phyloP scores from a whole-genome alignment of 331 rosid species.

The Pyrus hybrid region DNA sequence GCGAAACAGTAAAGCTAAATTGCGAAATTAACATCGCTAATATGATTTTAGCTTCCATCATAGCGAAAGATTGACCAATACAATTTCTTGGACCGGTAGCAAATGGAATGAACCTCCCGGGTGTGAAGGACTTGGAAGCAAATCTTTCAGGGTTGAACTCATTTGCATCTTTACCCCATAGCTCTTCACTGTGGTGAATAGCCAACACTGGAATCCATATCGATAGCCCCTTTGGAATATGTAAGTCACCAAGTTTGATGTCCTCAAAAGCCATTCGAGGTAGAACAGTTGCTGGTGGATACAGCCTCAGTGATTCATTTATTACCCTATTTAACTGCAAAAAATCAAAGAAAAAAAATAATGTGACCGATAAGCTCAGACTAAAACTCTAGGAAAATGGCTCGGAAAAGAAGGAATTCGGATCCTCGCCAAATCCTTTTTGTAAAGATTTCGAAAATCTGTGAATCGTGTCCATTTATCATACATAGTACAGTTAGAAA shows the following conservation, averaged over 20 bases:
- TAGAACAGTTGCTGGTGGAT: conserved; percentile 88
- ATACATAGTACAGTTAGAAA: too few species aligned
- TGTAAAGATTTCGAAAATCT: rapidly evolving
- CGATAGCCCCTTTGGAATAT: conserved; percentile 84
- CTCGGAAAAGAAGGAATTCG: background rate
- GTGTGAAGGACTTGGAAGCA: conserved; percentile 56
- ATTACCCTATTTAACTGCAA: conserved; percentile 83
- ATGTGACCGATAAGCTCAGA: background rate
- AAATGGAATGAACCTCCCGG: conserved; percentile 81
- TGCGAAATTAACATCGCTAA: conserved; percentile 71
- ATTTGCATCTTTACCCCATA: conserved; percentile 94
- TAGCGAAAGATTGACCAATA: conserved; percentile 80
- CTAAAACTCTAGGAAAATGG: background rate
- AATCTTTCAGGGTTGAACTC: conserved; percentile 87
- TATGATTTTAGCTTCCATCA: conserved; percentile 91
- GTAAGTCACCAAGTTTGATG: conserved; percentile 66
- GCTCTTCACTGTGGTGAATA: conserved; percentile 74
- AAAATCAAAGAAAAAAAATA: background rate
- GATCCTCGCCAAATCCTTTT: too few species aligned
- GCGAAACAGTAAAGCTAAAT: conserved; percentile 56
- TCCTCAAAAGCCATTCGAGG: conserved; percentile 97
- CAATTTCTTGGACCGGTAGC: conserved; percentile 89
- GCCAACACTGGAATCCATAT: conserved; percentile 96
- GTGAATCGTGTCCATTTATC: rapidly evolving
- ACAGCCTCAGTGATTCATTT: conserved; percentile 77